Evolutionary conservation across 202 grass and related monocot genomes (phyloP).

Genomic region (Zoysia matrella): DNA sequence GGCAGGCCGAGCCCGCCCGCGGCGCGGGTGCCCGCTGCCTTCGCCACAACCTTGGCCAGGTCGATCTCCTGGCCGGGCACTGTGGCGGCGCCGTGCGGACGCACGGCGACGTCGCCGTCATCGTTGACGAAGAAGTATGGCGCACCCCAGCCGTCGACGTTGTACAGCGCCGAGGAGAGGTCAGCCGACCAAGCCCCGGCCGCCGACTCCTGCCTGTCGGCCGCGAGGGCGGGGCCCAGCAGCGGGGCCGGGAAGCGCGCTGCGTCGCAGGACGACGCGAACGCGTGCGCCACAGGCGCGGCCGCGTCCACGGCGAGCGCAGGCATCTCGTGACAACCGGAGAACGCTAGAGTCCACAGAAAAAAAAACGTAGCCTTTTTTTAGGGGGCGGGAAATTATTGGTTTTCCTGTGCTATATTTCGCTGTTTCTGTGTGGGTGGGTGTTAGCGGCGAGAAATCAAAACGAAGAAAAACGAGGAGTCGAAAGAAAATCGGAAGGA

Average conservation of each 20-base stretch:
- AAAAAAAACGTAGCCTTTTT: constrained; percentile 27
- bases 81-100: constrained; percentile 20
- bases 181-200: constrained; percentile 63
- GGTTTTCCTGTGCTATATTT: constrained; percentile 12
- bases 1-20: constrained; percentile 76
- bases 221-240: constrained; percentile 23
- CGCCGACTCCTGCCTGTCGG: neutral
- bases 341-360: constrained; percentile 51
- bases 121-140: constrained; percentile 93
- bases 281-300: constrained; percentile 59
- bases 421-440: neutral
- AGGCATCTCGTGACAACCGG: constrained; percentile 90
- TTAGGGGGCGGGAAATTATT: neutral
- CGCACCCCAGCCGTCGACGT: constrained; percentile 89
- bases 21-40: constrained; percentile 43
- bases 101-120: constrained; percentile 78
- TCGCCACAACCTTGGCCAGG: constrained; percentile 89
- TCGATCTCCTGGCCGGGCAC: constrained; percentile 82
- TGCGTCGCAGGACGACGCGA: constrained; percentile 71
- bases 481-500: neutral
- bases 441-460: constrained; percentile 34
- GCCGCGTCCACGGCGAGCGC: constrained; percentile 76
- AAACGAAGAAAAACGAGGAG: neutral
- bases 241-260: constrained; percentile 55
- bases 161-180: constrained; percentile 85